These are phyloP conservation scores for Leccinum disarticulatum DNA, from an alignment of 768 basidiomycete genomes.

Conservation along the genomic window DNA sequence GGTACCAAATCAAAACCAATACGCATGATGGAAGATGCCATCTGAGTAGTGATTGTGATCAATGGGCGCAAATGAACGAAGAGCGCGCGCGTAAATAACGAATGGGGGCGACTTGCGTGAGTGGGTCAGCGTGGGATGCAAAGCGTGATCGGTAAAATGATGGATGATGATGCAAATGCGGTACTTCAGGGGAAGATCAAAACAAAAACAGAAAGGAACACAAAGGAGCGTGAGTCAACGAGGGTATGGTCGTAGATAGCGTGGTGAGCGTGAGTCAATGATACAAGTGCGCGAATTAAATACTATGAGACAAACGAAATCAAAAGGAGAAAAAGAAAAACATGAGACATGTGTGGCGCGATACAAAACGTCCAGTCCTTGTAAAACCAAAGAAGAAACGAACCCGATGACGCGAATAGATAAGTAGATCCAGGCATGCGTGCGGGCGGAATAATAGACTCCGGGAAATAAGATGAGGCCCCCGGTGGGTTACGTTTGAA, in stretches of 20 bases:
- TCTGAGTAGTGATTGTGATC: constrained; percentile 1
- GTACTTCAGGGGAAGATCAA: background rate
- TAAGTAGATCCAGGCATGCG: constrained; percentile 12
- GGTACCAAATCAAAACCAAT: constrained; percentile 1
- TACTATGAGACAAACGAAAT: constrained; percentile 23
- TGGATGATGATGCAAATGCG: constrained; percentile 1
- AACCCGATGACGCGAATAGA: constrained; percentile 5
- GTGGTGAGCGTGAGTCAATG: constrained; percentile 11
- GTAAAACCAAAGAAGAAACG: constrained; percentile 6
- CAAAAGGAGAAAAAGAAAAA: background rate
- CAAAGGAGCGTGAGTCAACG: constrained; percentile 8
- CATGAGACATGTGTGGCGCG: background rate
- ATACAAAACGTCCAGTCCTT: constrained; percentile 16
- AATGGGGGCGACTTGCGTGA: constrained; percentile 1
- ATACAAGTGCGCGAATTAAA: constrained; percentile 31
- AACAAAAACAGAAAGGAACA: background rate
- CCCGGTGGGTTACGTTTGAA: constrained; percentile 1
- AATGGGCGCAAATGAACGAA: background rate
- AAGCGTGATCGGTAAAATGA: constrained; percentile 3
- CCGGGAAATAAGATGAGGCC: background rate
- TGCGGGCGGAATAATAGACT: constrained; percentile 5
- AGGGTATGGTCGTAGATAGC: constrained; percentile 2
- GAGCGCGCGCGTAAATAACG: background rate
- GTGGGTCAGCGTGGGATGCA: constrained; percentile 6
- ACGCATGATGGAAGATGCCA: constrained; percentile 1